Evolutionary conservation across 2,329 filamentous ascomycete species (phyloP).

Genomic region (Trichoderma oligosporum): DNA sequence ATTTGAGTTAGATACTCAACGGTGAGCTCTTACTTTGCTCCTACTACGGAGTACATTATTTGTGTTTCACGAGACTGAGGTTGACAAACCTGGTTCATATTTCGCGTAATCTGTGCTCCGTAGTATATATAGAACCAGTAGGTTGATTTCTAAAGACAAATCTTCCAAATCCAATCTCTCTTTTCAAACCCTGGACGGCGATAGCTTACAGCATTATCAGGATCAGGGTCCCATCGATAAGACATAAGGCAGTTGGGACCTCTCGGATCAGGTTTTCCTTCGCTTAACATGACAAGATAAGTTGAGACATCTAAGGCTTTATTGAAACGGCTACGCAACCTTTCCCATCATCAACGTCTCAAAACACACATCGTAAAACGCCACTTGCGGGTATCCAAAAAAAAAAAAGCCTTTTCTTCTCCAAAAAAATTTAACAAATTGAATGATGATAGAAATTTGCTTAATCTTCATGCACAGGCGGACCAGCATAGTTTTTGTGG

Average conservation of each 20-base stretch:
- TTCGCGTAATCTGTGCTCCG: background rate
- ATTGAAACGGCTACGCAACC: constrained; percentile 6
- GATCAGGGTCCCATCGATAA: background rate
- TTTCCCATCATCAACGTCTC: constrained; percentile 1
- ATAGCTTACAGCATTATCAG: background rate
- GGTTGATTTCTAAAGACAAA: too few relatives aligned
- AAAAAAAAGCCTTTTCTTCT: background rate
- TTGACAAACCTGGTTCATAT: background rate
- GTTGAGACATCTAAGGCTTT: too few relatives aligned
- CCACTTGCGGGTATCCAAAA: constrained; percentile 10
- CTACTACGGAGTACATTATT: background rate
- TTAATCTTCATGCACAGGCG: constrained; percentile 45
- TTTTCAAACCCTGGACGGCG: background rate
- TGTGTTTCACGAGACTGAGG: too few relatives aligned
- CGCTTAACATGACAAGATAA: too few relatives aligned
- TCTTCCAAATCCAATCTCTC: background rate
- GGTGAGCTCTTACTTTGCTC: background rate
- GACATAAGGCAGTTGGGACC: too few relatives aligned
- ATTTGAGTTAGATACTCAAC: background rate
- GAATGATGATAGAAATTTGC: background rate
- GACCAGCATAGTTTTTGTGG: constrained; percentile 63
- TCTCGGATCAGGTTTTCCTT: too few relatives aligned
- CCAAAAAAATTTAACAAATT: background rate
- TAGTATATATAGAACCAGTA: too few relatives aligned
- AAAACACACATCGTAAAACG: background rate